Evolutionary conservation across 2,329 filamentous ascomycete species (phyloP).

Genomic region (Scedosporium boydii): DNA sequence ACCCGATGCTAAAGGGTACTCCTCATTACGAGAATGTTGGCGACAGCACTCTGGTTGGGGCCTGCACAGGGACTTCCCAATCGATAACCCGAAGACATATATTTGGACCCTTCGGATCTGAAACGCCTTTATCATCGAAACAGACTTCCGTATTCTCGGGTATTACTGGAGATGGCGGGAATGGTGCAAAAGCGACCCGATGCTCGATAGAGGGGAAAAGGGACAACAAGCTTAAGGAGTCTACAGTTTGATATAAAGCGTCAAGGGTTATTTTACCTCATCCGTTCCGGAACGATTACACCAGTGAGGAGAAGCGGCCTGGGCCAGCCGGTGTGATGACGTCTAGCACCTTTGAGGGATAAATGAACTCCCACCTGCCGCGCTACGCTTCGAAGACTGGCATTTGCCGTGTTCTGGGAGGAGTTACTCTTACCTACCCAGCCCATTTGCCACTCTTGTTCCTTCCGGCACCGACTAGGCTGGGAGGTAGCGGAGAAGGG

Average conservation of each 20-base stretch:
- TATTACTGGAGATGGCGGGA: background rate
- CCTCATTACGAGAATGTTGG: too few relatives aligned
- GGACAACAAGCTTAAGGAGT: background rate
- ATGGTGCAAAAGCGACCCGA: background rate
- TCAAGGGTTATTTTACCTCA: background rate
- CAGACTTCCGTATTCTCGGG: too few relatives aligned
- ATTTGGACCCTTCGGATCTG: too few relatives aligned
- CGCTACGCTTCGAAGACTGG: background rate
- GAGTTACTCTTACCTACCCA: background rate
- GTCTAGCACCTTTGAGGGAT: background rate
- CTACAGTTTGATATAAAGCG: background rate
- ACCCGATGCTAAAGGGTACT: too few relatives aligned
- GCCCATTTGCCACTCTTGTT: background rate
- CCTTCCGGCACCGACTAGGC: background rate
- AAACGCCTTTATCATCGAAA: too few relatives aligned
- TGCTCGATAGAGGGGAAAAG: background rate
- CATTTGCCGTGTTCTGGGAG: background rate
- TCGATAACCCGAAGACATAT: too few relatives aligned
- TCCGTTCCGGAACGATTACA: background rate
- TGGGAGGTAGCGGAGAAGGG: background rate
- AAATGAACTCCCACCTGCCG: background rate
- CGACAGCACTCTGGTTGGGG: too few relatives aligned
- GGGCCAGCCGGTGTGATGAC: background rate
- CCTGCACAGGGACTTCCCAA: too few relatives aligned
- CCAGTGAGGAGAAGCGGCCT: background rate